Evolutionary conservation across 2,329 filamentous ascomycete genomes (phyloP), one percentile per base, ranked within the genome.

Genomic region (Scleromitrula shiraiana): DNA sequence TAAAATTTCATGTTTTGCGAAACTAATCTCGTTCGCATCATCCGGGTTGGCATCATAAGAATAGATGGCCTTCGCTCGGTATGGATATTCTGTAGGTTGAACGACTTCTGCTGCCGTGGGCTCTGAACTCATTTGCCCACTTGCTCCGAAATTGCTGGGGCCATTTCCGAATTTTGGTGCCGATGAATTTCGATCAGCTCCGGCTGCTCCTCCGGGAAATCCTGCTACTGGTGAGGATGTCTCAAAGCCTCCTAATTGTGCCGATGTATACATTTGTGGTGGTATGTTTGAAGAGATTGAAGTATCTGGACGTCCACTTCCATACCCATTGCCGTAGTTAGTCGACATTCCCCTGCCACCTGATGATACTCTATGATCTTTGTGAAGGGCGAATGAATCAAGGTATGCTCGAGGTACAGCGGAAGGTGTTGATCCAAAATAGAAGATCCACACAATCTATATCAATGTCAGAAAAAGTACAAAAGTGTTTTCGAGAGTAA

Each of bases 1-100:
- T 53, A 97, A 78, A 53, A 96, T 88, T 69, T 97, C 91, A 67
- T 96, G 88, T 70, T 97, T 97, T 53, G 82, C 77, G 70, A 97
- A 97, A 58, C 86, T 90, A 61, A 97, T 97, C 69, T 97, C 91
- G 68, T 97, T 97, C 52, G 89, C 88, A 61, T 97, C 91, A 59
- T 97, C 90, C 23, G 91, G 91, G 66, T 97, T 97, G 56, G 91
- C 91, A 65, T 96, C 90, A 70, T 97, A 97, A 65, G 88, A 95
- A 73, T 98, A 98, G 64, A 98, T 98, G 52, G 93, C 93, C 78
- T 97, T 97, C 41, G 93, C 93, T 50, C 87, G 82, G 69, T 98
- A 98, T 3, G 93, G 93, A 67, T 98, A 98, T 65, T 97, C 91
- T 36, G 87, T 91, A 1, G 90, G 88, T 20, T 77, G 76, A 14